Conservation (phyloP, 23 red algal species). For the Pyropia haitanensis region DNA sequence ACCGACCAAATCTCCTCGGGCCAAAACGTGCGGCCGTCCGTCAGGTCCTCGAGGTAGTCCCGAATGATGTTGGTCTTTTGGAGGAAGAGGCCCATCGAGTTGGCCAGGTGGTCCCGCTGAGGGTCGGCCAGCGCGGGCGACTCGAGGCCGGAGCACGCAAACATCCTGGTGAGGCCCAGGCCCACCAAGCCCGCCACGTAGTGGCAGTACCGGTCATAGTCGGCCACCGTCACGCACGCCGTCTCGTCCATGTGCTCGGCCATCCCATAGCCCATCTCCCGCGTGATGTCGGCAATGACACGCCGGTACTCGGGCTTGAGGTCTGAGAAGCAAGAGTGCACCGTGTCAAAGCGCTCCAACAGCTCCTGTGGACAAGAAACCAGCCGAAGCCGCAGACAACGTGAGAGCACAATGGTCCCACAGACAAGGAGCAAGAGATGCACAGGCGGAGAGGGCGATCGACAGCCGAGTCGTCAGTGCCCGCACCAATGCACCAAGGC, state of each 20-base stretch:
- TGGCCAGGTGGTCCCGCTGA: constrained; percentile 49
- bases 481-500: no score
- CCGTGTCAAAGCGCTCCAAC: constrained; percentile 44
- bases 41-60: constrained; percentile 86
- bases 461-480: no score
- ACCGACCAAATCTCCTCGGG: constrained; percentile 83
- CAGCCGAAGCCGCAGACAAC: no score
- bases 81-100: constrained; percentile 95
- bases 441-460: no score
- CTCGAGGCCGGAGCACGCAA: constrained; percentile 45
- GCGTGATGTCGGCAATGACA: constrained; percentile 82
- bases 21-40: constrained; percentile 95
- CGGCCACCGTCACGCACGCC: constrained; percentile 48
- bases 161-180: constrained; percentile 75
- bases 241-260: constrained; percentile 77
- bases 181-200: constrained; percentile 97
- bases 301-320: constrained; percentile 42
- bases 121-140: constrained; percentile 4
- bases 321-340: constrained; percentile 55
- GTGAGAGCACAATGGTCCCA: no score
- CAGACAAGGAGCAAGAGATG: no score
- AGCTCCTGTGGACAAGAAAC: constrained; percentile 9
- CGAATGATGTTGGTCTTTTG: constrained; percentile 99
- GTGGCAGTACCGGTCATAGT: constrained; percentile 93
- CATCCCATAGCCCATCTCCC: constrained; percentile 89